Base-by-base conservation (phyloP, 1,284 basidiomycete species). In the Ustilago hordei region DNA sequence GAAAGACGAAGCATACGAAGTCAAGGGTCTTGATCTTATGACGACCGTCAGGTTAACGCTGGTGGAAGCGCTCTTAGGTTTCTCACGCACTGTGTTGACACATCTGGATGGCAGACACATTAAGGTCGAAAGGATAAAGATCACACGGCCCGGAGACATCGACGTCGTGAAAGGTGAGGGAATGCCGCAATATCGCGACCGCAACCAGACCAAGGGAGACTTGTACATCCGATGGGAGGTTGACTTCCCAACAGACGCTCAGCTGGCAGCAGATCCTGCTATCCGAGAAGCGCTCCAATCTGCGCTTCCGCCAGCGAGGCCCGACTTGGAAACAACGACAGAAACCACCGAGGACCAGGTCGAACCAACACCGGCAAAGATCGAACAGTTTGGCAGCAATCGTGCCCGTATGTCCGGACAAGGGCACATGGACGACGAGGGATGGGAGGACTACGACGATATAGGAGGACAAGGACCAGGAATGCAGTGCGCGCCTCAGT, bases 1-100 rank as follows among this genome's bases (percentile, higher is more conserved):
- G 45, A 89, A 89, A 2, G 94, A 98, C 78, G 88, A 91, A 2
- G 91, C 92, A 0, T 95, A 98, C 84, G 91, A 93, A 80, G 91
- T 94, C 38, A 91, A 91, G 17, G 92, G 92, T 38, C 91, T 91
- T 73, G 92, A 95, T 82, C 88, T 95, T 32, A 88, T 93, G 41
- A 91, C 92, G 1, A 91, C 89, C 38, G 91, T 93, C 60, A 63
- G 67, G 13, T 63, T 84, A 31, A 81, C 79, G 8, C 60, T 85
- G 19, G 67, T 74, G 4, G 79, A 83, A 58, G 80, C 82, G 5
- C 62, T 85, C 17, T 65, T 80, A 1, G 82, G 85, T 35, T 80
- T 84, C 61, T 78, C 81, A 32, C 63, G 84, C n/a, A 78, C 82
- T 9, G 77, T 85, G 11, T 63, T 86, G 52, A 83, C 82, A 13